phyloP scores from a whole-genome alignment of 2,329 filamentous ascomycete species.

The Talaromyces sp. region DNA sequence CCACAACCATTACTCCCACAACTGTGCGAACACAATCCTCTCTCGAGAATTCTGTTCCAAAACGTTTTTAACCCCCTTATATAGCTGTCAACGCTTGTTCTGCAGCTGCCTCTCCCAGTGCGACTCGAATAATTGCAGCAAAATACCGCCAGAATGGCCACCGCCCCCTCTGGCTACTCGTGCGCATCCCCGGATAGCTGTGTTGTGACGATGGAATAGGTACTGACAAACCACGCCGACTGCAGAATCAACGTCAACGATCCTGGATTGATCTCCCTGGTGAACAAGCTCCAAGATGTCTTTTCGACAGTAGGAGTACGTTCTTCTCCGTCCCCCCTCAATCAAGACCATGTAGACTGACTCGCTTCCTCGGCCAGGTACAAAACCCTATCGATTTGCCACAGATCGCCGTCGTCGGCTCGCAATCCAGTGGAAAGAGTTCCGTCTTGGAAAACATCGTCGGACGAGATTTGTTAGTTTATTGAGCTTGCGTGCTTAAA shows the following conservation, averaged over 20 bases:
- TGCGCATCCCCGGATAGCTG: slow-evolving; percentile 31
- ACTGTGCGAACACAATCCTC: slow-evolving; percentile 7
- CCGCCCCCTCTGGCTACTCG: slow-evolving; percentile 31
- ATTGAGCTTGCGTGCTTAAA: background rate
- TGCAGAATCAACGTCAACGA: slow-evolving; percentile 69
- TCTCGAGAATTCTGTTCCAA: background rate
- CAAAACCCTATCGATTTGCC: slow-evolving; percentile 99
- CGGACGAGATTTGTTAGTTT: slow-evolving; percentile 89
- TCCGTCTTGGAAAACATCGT: slow-evolving; percentile 99
- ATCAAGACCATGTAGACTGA: background rate
- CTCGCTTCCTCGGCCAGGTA: slow-evolving; percentile 54
- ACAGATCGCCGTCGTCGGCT: slow-evolving; percentile 96
- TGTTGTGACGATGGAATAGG: background rate
- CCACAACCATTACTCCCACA: background rate
- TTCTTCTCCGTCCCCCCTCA: slow-evolving; percentile 22
- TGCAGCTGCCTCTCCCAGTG: slow-evolving; percentile 22
- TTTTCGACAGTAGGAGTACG: slow-evolving; percentile 90
- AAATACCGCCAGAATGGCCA: slow-evolving; percentile 18
- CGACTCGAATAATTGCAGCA: slow-evolving; percentile 9
- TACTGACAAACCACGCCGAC: background rate
- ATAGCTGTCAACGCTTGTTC: background rate
- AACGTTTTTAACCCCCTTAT: background rate
- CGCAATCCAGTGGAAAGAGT: slow-evolving; percentile 98
- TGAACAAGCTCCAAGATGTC: slow-evolving; percentile 99
- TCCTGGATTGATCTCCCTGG: slow-evolving; percentile 70